Percentiles rank a stretch among this genome's conserved stretches.
Conservation (phyloP, 345 rosid genomes). For the Eucalyptus victrix region DNA sequence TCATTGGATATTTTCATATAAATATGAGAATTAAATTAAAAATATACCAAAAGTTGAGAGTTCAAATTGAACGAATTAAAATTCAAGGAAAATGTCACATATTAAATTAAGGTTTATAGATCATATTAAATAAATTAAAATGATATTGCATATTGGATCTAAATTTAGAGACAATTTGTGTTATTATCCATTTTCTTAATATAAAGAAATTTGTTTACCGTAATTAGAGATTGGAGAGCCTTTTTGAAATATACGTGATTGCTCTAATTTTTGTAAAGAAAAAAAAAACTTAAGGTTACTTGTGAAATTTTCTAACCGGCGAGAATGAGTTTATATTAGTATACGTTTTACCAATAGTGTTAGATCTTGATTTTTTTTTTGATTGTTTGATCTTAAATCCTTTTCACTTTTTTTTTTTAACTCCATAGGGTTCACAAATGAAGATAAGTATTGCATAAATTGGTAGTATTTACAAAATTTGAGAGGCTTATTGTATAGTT, state of each 20-base stretch:
- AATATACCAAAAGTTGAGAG: fast-evolving
- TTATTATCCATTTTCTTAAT: fast-evolving
- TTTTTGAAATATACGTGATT: neutral
- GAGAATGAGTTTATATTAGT: neutral
- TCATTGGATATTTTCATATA: no score
- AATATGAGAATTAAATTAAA: no score
- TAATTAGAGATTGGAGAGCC: neutral
- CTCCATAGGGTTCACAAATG: neutral
- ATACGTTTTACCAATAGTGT: neutral
- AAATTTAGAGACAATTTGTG: no score
- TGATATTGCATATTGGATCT: fast-evolving
- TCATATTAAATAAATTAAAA: no score
- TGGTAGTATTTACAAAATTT: neutral
- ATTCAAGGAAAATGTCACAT: fast-evolving
- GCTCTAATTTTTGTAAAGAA: neutral
- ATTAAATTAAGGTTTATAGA: no score
- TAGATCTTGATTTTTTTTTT: neutral
- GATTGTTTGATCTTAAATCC: neutral
- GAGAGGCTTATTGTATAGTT: neutral
- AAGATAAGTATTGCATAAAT: neutral
- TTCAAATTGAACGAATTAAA: no score
- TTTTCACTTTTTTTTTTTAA: neutral
- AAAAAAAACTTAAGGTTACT: neutral
- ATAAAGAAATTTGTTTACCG: neutral
- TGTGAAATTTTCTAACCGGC: neutral